Conservation (phyloP, 306 rosid genomes). For the Cercis canadensis region DNA sequence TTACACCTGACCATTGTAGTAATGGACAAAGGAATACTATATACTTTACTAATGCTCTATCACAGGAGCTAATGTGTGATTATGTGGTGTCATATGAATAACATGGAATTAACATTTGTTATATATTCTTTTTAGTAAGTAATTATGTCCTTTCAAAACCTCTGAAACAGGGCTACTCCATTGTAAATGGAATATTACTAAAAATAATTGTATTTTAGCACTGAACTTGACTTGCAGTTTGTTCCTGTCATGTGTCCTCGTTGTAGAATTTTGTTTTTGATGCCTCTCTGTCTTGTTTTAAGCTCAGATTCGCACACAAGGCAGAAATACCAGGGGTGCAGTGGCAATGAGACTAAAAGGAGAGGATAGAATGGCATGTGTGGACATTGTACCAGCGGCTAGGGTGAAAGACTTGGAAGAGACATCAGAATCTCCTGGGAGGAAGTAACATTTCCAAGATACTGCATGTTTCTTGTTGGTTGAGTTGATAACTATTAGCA, state of each 20-base stretch:
- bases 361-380: slow-evolving; percentile 91
- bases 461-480: slow-evolving; percentile 25
- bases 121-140: background rate
- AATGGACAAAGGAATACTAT: background rate
- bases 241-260: background rate
- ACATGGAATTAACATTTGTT: background rate
- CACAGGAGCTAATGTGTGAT: background rate
- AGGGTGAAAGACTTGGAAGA: slow-evolving; percentile 67
- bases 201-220: slow-evolving; percentile 3
- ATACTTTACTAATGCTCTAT: background rate
- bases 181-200: background rate
- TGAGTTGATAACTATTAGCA: slow-evolving; percentile 6
- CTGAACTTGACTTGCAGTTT: slow-evolving; percentile 3
- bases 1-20: background rate
- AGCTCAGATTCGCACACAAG: slow-evolving; percentile 77
- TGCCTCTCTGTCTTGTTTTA: slow-evolving; percentile 28
- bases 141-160: slow-evolving; percentile 1
- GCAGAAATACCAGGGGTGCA: slow-evolving; percentile 91
- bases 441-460: slow-evolving; percentile 51
- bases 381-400: slow-evolving; percentile 87
- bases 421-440: slow-evolving; percentile 48
- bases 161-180: background rate
- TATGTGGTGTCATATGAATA: background rate
- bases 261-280: slow-evolving; percentile 29
- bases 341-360: slow-evolving; percentile 84